A percentile compares a stretch with the other conserved stretches of the same genome.
Evolutionary conservation across 1,139 yeast genomes (phyloP).

Genomic region (Protomyces inundatus): DNA sequence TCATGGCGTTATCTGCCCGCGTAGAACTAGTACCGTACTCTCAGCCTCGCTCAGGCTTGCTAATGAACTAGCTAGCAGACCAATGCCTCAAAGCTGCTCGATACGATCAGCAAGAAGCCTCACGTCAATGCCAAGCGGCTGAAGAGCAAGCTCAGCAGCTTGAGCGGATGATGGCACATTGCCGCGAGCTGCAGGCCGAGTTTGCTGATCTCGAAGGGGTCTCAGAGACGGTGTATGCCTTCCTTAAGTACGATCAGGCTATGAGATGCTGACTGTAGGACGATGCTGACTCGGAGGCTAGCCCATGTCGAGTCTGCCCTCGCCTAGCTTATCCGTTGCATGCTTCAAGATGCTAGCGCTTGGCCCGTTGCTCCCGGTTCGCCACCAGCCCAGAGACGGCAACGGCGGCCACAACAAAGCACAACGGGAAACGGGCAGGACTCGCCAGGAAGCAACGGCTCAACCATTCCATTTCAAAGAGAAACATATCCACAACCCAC

Average conservation of each 20-base stretch:
- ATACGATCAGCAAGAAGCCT: conserved; percentile 11
- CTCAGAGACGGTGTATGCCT: conserved; percentile 3
- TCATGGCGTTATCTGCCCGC: background rate
- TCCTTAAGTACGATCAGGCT: background rate
- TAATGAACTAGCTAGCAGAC: conserved; percentile 4
- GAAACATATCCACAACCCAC: no score
- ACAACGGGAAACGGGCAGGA: no score
- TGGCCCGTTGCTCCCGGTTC: no score
- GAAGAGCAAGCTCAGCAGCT: conserved; percentile 10
- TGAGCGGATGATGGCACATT: conserved; percentile 1
- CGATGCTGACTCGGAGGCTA: background rate
- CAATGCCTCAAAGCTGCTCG: conserved; percentile 15
- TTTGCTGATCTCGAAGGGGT: conserved; percentile 1
- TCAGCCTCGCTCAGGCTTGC: background rate
- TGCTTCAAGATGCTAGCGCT: no score
- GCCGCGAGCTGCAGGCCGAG: conserved; percentile 13
- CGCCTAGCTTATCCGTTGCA: no score
- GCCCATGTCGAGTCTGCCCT: no score
- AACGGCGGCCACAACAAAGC: no score
- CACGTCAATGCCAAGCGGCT: background rate
- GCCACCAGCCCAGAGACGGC: no score
- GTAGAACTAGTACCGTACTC: background rate
- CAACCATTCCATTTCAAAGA: no score
- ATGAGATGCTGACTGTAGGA: background rate
- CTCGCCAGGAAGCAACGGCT: no score